phyloP scores from a whole-genome alignment of 805 yeast genomes.

The Sungouiella blattae region DNA sequence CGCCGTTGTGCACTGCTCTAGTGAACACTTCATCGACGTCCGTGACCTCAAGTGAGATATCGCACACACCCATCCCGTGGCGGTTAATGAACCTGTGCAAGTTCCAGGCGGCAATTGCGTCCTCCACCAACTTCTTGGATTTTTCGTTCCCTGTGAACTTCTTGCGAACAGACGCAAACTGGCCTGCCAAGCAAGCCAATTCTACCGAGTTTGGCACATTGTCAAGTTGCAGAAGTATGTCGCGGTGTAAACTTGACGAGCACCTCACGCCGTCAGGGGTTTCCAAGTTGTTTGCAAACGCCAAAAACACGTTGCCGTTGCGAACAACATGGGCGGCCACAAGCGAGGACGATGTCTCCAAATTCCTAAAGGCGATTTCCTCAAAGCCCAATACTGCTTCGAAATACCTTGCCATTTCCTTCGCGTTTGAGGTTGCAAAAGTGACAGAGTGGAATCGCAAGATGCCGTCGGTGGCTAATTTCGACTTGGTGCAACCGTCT shows the following conservation, averaged over 20 bases:
- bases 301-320: slow-evolving; percentile 53
- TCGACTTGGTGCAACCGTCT: not conserved
- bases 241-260: no score
- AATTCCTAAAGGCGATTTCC: slow-evolving; percentile 58
- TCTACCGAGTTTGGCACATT: slow-evolving; percentile 12
- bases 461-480: slow-evolving; percentile 24
- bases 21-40: slow-evolving; percentile 44
- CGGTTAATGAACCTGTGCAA: slow-evolving; percentile 24
- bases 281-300: slow-evolving; percentile 41
- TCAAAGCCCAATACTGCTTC: slow-evolving; percentile 59
- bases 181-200: not conserved
- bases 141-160: no score
- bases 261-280: slow-evolving; percentile 17
- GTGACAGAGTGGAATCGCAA: slow-evolving; percentile 63
- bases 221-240: slow-evolving; percentile 9
- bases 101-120: slow-evolving; percentile 6
- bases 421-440: slow-evolving; percentile 72
- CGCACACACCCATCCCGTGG: slow-evolving; percentile 83
- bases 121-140: not conserved
- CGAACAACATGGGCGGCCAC: slow-evolving; percentile 57
- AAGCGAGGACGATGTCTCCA: slow-evolving; percentile 63
- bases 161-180: not conserved
- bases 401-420: slow-evolving; percentile 55
- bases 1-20: slow-evolving; percentile 54
- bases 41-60: slow-evolving; percentile 63